A percentile compares a stretch with the other conserved stretches of the same genome.
Evolutionary conservation across 192 early-diverging fungal species (phyloP).

Genomic region (Fimicolochytrium jonesii): DNA sequence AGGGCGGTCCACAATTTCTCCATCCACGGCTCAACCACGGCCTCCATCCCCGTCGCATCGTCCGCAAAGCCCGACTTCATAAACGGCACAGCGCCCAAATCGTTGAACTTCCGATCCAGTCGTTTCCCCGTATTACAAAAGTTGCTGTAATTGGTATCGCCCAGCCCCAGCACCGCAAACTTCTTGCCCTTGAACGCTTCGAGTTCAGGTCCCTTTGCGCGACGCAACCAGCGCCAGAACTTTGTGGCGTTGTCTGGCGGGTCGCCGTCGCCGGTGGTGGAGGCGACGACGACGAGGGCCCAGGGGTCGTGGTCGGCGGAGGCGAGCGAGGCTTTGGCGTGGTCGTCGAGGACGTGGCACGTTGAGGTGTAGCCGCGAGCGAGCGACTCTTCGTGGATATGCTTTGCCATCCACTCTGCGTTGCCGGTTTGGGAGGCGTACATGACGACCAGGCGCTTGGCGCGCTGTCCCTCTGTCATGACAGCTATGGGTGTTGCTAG

Average conservation of each 20-base stretch:
- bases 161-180: conserved; percentile 64
- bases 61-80: conserved; percentile 80
- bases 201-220: conserved; percentile 37
- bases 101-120: conserved; percentile 71
- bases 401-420: conserved; percentile 88
- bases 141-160: conserved; percentile 93
- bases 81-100: conserved; percentile 70
- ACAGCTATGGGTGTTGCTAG: no score
- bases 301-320: no score
- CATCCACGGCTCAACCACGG: conserved; percentile 89
- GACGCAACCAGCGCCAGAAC: conserved; percentile 79
- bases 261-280: conserved; percentile 94
- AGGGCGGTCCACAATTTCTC: conserved; percentile 73
- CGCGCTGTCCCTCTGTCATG: no score
- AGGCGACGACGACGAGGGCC: conserved; percentile 77
- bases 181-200: conserved; percentile 62
- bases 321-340: conserved; percentile 55
- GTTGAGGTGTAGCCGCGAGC: conserved; percentile 63
- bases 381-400: conserved; percentile 70
- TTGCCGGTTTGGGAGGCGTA: conserved; percentile 94
- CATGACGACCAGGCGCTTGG: conserved; percentile 41
- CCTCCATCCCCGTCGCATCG: conserved; percentile 88
- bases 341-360: conserved; percentile 70
- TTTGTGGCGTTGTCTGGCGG: conserved; percentile 91
- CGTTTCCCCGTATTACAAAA: conserved; percentile 84